A percentile compares a stretch with the other conserved stretches of the same genome.
These are phyloP conservation scores for Trametes sp. DNA, from an alignment of 1,284 basidiomycete species.

Conservation along the genomic window DNA sequence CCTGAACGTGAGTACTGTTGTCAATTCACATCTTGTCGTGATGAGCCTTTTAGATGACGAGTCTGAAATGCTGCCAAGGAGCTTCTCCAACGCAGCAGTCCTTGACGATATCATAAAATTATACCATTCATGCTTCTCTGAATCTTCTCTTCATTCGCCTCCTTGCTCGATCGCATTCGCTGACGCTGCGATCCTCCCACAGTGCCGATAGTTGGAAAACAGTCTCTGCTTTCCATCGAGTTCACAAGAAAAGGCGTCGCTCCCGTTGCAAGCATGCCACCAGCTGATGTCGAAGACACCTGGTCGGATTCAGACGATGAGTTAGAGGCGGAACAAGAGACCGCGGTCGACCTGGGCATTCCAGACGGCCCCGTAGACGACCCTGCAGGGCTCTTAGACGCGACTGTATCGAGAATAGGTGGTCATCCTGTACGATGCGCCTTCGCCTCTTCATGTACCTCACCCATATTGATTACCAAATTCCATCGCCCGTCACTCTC, in stretches of 20 bases:
- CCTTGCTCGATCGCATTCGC: slow-evolving; percentile 24
- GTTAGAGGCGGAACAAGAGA: slow-evolving; percentile 61
- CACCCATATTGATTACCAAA: slow-evolving; percentile 39
- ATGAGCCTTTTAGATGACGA: slow-evolving; percentile 89
- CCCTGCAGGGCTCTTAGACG: slow-evolving; percentile 67
- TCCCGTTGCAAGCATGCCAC: slow-evolving; percentile 14
- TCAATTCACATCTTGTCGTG: slow-evolving; percentile 41
- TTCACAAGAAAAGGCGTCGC: background rate
- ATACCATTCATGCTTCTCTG: slow-evolving; percentile 94
- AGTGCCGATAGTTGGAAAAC: too few relatives aligned
- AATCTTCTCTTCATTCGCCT: slow-evolving; percentile 45
- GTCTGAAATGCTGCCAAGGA: slow-evolving; percentile 71
- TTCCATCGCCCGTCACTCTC: slow-evolving; percentile 13
- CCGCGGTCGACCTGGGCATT: slow-evolving; percentile 76
- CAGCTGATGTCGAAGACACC: slow-evolving; percentile 54
- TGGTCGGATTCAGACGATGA: slow-evolving; percentile 85
- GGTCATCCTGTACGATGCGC: slow-evolving; percentile 81
- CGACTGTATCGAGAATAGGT: slow-evolving; percentile 84
- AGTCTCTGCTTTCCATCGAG: too few relatives aligned
- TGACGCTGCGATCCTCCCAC: slow-evolving; percentile 3
- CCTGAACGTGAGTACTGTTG: slow-evolving; percentile 27
- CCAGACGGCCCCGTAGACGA: slow-evolving; percentile 74
- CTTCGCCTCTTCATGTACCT: slow-evolving; percentile 54
- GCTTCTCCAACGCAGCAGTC: slow-evolving; percentile 63
- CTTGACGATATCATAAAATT: slow-evolving; percentile 69